These are phyloP conservation scores for Termitomyces sp. DNA, from an alignment of 768 basidiomycete genomes.

Conservation along the genomic window DNA sequence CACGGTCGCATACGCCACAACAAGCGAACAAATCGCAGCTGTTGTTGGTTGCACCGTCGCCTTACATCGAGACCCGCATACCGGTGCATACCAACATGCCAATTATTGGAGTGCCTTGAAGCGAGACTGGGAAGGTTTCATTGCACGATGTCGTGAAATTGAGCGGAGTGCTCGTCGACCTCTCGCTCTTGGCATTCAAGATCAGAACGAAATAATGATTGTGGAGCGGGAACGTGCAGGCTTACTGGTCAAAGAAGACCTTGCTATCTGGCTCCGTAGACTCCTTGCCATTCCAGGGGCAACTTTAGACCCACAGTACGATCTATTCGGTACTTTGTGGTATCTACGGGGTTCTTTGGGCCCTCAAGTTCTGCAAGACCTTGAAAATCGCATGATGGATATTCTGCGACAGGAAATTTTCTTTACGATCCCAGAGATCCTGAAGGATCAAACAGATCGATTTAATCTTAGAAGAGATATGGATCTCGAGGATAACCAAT, in stretches of 20 bases:
- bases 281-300: conserved; percentile 41
- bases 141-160: conserved; percentile 86
- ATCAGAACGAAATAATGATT: conserved; percentile 49
- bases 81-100: conserved; percentile 73
- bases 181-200: conserved; percentile 54
- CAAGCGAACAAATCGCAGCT: conserved; percentile 73
- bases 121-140: conserved; percentile 94
- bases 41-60: conserved; percentile 86
- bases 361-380: conserved; percentile 46
- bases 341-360: conserved; percentile 59
- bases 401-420: conserved; percentile 75
- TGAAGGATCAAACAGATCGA: conserved; percentile 60
- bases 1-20: conserved; percentile 56
- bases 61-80: conserved; percentile 69
- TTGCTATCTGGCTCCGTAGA: conserved; percentile 57
- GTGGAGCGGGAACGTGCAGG: conserved; percentile 79
- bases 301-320: conserved; percentile 47
- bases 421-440: conserved; percentile 73
- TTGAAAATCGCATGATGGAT: conserved; percentile 61
- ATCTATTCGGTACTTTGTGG: conserved; percentile 62
- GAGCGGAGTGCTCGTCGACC: conserved; percentile 86
- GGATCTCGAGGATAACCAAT: conserved; percentile 57
- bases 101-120: conserved; percentile 85
- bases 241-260: conserved; percentile 60
- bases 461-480: conserved; percentile 51